Evolutionary conservation across 2,329 filamentous ascomycete species (phyloP).

Genomic region (Alternaria hordeiaustralica): DNA sequence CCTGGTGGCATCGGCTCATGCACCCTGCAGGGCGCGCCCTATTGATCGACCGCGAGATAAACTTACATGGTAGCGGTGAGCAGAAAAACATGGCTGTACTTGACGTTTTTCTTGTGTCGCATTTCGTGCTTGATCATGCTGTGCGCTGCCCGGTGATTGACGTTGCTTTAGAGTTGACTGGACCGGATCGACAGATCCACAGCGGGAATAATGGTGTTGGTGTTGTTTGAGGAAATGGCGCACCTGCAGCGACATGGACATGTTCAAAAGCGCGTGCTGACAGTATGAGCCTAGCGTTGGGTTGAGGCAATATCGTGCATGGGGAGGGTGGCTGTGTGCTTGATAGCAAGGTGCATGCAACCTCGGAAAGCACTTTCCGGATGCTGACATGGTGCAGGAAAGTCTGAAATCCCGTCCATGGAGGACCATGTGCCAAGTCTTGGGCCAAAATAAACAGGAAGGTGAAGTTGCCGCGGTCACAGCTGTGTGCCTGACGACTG

Average conservation of each 20-base stretch:
- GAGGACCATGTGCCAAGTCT: constrained; percentile 5
- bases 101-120: neutral
- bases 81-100: neutral
- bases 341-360: constrained; percentile 7
- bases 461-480: constrained; percentile 19
- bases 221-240: constrained; percentile 18
- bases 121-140: constrained; percentile 2
- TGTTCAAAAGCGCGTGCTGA: neutral
- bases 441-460: constrained; percentile 28
- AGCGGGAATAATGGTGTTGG: constrained; percentile 13
- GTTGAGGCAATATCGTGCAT: constrained; percentile 1
- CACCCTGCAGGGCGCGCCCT: constrained; percentile 10
- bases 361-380: constrained; percentile 7
- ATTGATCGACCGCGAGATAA: constrained; percentile 8
- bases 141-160: constrained; percentile 10
- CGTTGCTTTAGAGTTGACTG: constrained; percentile 28
- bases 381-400: constrained; percentile 10
- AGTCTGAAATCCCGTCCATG: neutral
- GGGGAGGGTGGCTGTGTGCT: constrained; percentile 7
- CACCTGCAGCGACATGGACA: neutral
- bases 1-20: neutral
- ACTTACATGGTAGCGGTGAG: constrained; percentile 7
- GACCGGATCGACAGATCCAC: constrained; percentile 21
- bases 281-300: neutral
- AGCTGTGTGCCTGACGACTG: constrained; percentile 8